These are phyloP conservation scores for Blastocystis sp. DNA, from an alignment of 352 stramenopile genomes.

Conservation along the genomic window DNA sequence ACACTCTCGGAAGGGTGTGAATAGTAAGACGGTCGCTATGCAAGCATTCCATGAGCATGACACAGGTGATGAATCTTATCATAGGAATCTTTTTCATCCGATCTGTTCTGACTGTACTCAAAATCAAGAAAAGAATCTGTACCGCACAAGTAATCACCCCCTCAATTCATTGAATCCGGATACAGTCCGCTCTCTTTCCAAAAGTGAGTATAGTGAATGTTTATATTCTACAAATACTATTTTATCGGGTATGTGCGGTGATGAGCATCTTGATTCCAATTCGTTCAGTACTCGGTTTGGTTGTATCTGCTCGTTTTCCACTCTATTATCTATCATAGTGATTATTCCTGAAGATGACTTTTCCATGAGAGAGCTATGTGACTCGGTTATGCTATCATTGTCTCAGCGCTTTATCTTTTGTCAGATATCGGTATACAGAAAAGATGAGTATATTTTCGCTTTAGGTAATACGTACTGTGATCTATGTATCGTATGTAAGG, in stretches of 20 bases:
- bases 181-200: too few relatives aligned
- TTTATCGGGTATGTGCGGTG: too few relatives aligned
- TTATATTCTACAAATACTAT: too few relatives aligned
- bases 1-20: neutral
- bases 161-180: too few relatives aligned
- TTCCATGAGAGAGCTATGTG: slow-evolving; percentile 8
- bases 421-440: slow-evolving; percentile 4
- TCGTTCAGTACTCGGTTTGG: neutral
- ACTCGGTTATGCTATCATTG: slow-evolving; percentile 23
- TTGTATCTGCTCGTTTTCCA: neutral
- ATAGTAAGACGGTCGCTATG: neutral
- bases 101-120: too few relatives aligned
- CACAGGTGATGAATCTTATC: too few relatives aligned
- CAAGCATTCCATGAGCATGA: too few relatives aligned
- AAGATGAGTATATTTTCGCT: slow-evolving; percentile 34
- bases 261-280: neutral
- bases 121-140: too few relatives aligned
- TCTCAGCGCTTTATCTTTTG: slow-evolving; percentile 57
- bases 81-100: too few relatives aligned
- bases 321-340: neutral
- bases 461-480: slow-evolving; percentile 58
- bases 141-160: too few relatives aligned
- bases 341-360: neutral
- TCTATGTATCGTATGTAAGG: slow-evolving; percentile 27
- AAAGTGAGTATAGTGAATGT: too few relatives aligned